phyloP scores from a whole-genome alignment of 306 rosid species.

The Fagus crenata region DNA sequence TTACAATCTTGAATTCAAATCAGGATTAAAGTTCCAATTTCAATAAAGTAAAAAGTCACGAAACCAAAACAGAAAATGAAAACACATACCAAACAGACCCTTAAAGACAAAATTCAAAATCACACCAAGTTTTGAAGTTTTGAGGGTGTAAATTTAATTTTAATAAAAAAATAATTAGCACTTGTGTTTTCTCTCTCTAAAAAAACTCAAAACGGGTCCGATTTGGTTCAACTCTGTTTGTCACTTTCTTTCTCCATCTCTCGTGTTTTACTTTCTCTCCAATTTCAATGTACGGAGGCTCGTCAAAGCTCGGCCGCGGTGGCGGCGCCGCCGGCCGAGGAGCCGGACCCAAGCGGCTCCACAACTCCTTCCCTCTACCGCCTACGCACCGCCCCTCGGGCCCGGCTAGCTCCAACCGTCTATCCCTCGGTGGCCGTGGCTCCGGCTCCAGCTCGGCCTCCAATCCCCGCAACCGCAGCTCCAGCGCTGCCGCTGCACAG shows the following conservation, averaged over 20 bases:
- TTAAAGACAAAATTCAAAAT: too few relatives aligned
- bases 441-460: constrained; percentile 21
- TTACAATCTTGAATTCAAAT: too few relatives aligned
- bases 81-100: too few relatives aligned
- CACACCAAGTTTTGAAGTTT: too few relatives aligned
- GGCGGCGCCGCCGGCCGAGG: constrained; percentile 46
- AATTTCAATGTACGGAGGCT: constrained; percentile 63
- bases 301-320: constrained; percentile 82
- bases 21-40: too few relatives aligned
- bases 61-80: too few relatives aligned
- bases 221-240: constrained; percentile 16
- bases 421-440: constrained; percentile 56
- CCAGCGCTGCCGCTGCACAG: constrained; percentile 22
- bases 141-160: too few relatives aligned
- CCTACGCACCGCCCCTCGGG: constrained; percentile 51
- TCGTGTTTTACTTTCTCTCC: too few relatives aligned
- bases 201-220: constrained; percentile 26
- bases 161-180: too few relatives aligned
- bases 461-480: constrained; percentile 33
- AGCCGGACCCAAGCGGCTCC: constrained; percentile 53
- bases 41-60: too few relatives aligned
- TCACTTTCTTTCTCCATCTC: not conserved
- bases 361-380: constrained; percentile 52
- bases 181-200: not conserved
- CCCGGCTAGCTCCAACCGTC: constrained; percentile 42